Percentiles rank a stretch among this genome's conserved stretches.
Evolutionary conservation across 805 yeast genomes (phyloP).

Genomic region (Candida andamanensis): DNA sequence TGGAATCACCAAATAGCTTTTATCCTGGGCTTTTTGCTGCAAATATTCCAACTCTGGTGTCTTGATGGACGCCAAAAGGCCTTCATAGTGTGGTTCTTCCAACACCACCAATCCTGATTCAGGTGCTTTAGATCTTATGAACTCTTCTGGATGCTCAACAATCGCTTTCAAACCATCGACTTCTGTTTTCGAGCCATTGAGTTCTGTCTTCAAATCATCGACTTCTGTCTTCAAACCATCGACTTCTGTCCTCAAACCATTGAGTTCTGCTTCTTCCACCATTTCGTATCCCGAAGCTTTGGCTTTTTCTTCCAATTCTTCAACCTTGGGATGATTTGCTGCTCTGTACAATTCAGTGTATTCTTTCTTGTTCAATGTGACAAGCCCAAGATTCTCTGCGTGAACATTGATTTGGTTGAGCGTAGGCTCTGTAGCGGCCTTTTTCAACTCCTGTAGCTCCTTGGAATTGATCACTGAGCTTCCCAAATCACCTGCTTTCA

Average conservation of each 20-base stretch:
- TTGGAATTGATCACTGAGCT: slow-evolving; percentile 10
- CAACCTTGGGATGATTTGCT: slow-evolving; percentile 26
- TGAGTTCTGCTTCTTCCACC: slow-evolving; percentile 10
- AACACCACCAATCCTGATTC: slow-evolving; percentile 26
- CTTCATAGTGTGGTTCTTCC: slow-evolving; percentile 13
- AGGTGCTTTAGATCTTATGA: slow-evolving; percentile 30
- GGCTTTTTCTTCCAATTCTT: slow-evolving; percentile 18
- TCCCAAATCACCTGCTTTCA: slow-evolving; percentile 12
- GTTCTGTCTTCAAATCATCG: no score
- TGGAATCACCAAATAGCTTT: slow-evolving; percentile 15
- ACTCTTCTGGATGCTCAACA: slow-evolving; percentile 25
- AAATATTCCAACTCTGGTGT: slow-evolving; percentile 17
- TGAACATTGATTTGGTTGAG: slow-evolving; percentile 28
- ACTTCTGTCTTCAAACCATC: slow-evolving; percentile 2
- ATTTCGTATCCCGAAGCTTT: slow-evolving; percentile 7
- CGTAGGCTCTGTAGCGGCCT: slow-evolving; percentile 28
- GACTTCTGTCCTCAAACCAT: no score
- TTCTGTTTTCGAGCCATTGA: slow-evolving; percentile 2
- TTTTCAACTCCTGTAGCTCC: slow-evolving; percentile 14
- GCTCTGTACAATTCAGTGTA: slow-evolving; percentile 24
- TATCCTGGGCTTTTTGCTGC: slow-evolving; percentile 13
- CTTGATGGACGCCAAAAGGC: slow-evolving; percentile 9
- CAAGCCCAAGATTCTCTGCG: slow-evolving; percentile 30
- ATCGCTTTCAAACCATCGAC: slow-evolving; percentile 18
- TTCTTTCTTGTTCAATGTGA: slow-evolving; percentile 28